Evolutionary conservation across 495 filamentous ascomycete species (phyloP), one percentile per base, ranked within the genome.

Genomic region (Corynascus novoguineensis): DNA sequence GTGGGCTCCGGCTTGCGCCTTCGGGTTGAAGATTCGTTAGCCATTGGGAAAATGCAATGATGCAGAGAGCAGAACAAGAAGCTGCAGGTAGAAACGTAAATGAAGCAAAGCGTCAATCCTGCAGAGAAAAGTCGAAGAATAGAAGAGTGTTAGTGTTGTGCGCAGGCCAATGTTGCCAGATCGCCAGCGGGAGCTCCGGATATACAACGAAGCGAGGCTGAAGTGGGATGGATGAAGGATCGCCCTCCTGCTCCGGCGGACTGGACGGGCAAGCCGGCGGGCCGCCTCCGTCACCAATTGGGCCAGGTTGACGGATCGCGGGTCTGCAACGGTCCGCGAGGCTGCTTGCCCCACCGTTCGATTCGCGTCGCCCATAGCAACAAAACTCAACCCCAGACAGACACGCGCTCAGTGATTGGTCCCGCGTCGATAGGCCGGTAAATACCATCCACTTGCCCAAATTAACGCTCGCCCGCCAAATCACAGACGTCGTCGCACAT

Each of bases 1-100:
- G 52, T 45, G 52, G 57, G 12, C 5, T 67, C 60, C n/a, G 65
- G 60, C 64, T 68, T 71, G 37, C 68, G 65, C 32, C 64, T 62
- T 35, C 71, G 65, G 42, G 63, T 61, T 34, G 59, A 34, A 37
- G 63, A 11, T 29, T 64, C 60, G 19, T 63, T 57, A 37, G 67
- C 61, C 67, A 68, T 66, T 60, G 48, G 21, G 25, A 8, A 27
- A n/a, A 9, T n/a, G 15, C 17, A 5, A 31, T 10, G 29, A 31
- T 5, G 29, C 29, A 31, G 29, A 10, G 5, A 31, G 29, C 29
- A 31, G 29, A 31, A 31, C 34, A 19, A 41, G 19, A 42, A 14
- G 34, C 10, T 2, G 34, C 6, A 52, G 31, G 50, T 45, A 28
- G 37, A 29, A n/a, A 42, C 31, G 21, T 50, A 15, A 19, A 32